Percentiles rank a stretch among this genome's conserved stretches.
phyloP scores from a whole-genome alignment of 2,329 filamentous ascomycete genomes.

The Beauveria rudraprayagi region DNA sequence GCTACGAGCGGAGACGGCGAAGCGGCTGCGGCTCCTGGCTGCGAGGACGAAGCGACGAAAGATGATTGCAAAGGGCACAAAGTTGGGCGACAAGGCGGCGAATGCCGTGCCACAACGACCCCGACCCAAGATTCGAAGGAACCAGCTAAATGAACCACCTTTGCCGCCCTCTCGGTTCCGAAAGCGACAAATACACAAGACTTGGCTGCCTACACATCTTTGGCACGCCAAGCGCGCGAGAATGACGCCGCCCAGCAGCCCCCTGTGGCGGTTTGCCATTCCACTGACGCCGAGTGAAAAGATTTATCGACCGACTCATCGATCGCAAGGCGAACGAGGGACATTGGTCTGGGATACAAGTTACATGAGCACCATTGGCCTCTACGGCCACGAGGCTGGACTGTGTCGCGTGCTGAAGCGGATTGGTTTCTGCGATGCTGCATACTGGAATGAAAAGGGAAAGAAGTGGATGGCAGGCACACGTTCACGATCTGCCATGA shows the following conservation, averaged over 20 bases:
- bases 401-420: constrained; percentile 58
- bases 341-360: constrained; percentile 88
- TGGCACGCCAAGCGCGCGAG: constrained; percentile 89
- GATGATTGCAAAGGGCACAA: constrained; percentile 19
- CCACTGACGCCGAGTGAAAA: constrained; percentile 84
- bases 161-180: constrained; percentile 59
- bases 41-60: constrained; percentile 37
- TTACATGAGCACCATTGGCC: constrained; percentile 78
- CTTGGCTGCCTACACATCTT: constrained; percentile 88
- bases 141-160: constrained; percentile 55
- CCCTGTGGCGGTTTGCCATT: constrained; percentile 85
- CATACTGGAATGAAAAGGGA: constrained; percentile 55
- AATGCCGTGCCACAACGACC: constrained; percentile 23
- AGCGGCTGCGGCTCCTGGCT: constrained; percentile 57
- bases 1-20: constrained; percentile 68
- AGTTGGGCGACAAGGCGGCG: constrained; percentile 4
- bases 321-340: constrained; percentile 66
- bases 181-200: constrained; percentile 80
- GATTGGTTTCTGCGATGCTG: constrained; percentile 53
- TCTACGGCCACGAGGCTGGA: constrained; percentile 59
- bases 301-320: constrained; percentile 79
- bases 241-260: constrained; percentile 71
- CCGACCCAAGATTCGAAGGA: constrained; percentile 61
- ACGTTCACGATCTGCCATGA: constrained; percentile 39
- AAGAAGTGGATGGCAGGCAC: constrained; percentile 59